Conservation (phyloP, 345 rosid genomes). For the Eucalyptus rudis region DNA sequence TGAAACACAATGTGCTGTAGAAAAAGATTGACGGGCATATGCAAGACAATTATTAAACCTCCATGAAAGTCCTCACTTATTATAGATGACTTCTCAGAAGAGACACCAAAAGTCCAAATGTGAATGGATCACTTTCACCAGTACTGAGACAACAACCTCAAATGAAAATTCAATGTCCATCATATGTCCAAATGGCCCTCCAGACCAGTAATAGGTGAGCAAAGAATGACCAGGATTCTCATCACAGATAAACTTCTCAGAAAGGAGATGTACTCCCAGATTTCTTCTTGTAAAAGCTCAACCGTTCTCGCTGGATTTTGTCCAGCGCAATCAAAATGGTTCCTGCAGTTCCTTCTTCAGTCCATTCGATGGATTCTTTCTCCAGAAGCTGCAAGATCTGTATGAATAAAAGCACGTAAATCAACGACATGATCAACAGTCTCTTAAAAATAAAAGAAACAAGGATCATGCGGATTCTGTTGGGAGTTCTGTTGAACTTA, state of each 20-base stretch:
- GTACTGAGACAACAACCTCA: background rate
- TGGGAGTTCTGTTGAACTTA: background rate
- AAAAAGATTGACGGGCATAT: background rate
- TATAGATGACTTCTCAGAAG: background rate
- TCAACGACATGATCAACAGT: background rate
- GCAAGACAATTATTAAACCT: background rate
- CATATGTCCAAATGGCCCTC: background rate
- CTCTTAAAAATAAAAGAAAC: background rate
- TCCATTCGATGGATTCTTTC: conserved; percentile 40
- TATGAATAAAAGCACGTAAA: background rate
- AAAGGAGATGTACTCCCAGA: background rate
- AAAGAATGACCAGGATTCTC: background rate
- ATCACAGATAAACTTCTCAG: background rate
- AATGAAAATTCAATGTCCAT: background rate
- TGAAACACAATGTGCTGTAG: background rate
- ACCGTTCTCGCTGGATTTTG: conserved; percentile 16
- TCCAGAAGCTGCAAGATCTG: conserved; percentile 38
- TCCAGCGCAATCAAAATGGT: conserved; percentile 21
- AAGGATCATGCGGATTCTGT: background rate
- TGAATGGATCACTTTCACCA: background rate
- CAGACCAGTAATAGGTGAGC: background rate
- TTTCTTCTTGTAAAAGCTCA: conserved; percentile 16
- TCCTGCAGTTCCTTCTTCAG: conserved; percentile 23
- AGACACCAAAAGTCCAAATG: background rate
- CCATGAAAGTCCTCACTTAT: background rate